phyloP scores from a whole-genome alignment of 2,329 filamentous ascomycete genomes.

The Colletotrichum australisinense region DNA sequence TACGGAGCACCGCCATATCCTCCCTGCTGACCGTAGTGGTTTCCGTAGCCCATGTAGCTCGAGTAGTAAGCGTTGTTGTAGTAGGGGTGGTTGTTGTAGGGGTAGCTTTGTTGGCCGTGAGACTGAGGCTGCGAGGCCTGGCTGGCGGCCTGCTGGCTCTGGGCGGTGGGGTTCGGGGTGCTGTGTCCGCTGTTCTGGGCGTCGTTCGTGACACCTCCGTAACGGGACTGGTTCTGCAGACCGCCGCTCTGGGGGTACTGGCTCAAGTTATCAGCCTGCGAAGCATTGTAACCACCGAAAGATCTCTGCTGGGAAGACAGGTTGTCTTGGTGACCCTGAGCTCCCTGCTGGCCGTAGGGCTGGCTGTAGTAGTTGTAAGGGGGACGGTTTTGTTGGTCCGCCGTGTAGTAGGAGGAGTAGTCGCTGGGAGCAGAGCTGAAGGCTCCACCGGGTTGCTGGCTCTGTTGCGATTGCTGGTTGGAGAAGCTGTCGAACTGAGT shows the following conservation, averaged over 20 bases:
- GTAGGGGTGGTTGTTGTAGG: slow-evolving; percentile 68
- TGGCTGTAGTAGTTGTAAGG: slow-evolving; percentile 82
- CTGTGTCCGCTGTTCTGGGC: slow-evolving; percentile 88
- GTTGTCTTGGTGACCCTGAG: slow-evolving; percentile 79
- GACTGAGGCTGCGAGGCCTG: slow-evolving; percentile 58
- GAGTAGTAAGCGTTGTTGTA: slow-evolving; percentile 73
- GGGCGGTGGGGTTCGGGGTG: slow-evolving; percentile 83
- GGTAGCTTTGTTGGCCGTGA: slow-evolving; percentile 60
- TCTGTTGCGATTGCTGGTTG: slow-evolving; percentile 67
- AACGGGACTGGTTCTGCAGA: slow-evolving; percentile 65
- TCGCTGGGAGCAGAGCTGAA: slow-evolving; percentile 83
- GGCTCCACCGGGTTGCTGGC: slow-evolving; percentile 70
- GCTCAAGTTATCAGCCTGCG: slow-evolving; percentile 71
- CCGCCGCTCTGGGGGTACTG: slow-evolving; percentile 83
- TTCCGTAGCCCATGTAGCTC: slow-evolving; percentile 66
- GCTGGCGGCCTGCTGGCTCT: slow-evolving; percentile 59
- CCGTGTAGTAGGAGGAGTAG: slow-evolving; percentile 87
- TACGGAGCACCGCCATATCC: slow-evolving; percentile 63
- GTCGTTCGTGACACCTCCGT: slow-evolving; percentile 70
- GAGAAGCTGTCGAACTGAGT: slow-evolving; percentile 72
- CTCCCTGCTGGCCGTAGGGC: slow-evolving; percentile 66
- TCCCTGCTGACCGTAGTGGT: slow-evolving; percentile 64
- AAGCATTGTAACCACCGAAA: slow-evolving; percentile 79
- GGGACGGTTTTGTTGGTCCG: slow-evolving; percentile 77
- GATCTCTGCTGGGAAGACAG: slow-evolving; percentile 77